Evolutionary conservation across 306 rosid species (phyloP), one percentile per base, ranked within the genome.

Genomic region (Sindora glabra): DNA sequence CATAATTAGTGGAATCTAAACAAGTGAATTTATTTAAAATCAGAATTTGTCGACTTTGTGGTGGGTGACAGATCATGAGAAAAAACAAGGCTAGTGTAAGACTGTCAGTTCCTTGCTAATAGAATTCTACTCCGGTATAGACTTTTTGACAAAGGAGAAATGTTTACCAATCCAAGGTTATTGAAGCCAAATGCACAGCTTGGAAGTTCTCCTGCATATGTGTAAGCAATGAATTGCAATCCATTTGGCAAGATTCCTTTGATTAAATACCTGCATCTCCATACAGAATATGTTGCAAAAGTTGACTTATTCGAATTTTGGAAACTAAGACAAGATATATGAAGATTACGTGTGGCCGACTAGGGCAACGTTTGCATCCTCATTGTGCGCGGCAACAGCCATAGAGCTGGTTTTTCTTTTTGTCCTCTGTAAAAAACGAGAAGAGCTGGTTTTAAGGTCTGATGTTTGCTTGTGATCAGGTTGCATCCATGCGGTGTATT

Each of bases 201-300:
- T 49, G 97, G 99, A 41, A 89, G 96, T 78, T 92, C 96, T 73
- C 96, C 98, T 5, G 96, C 95, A 37, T 86, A 89, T 2, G 95
- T 89, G 50, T 83, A 89, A 62, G 84, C 99, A 40, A 89, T 50
- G 45, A 76, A 86, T 56, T 84, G 83, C 2, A 36, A 4, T 33
- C 85, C 94, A 71, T 74, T 54, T 50, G 81, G 59, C 65, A 86
- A 69, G 29, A 64, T 74, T 71, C 77, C 94, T 64, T 82, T 86
- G 56, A 89, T 70, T 73, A 89, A 77, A 78, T 84, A 92, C 48
- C 98, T 88, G 79, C 60, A 71, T 70, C 22, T 45, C 48, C 50
- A 71, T 19, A 65, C 3, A 9, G 2, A 38, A 39, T 38, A 18
- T 15, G 41, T 21, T 17, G n/a, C 27, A 27, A 11, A 56, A 56